Conservation (phyloP, 1,284 basidiomycete species). For the Blastosporella zonata region DNA sequence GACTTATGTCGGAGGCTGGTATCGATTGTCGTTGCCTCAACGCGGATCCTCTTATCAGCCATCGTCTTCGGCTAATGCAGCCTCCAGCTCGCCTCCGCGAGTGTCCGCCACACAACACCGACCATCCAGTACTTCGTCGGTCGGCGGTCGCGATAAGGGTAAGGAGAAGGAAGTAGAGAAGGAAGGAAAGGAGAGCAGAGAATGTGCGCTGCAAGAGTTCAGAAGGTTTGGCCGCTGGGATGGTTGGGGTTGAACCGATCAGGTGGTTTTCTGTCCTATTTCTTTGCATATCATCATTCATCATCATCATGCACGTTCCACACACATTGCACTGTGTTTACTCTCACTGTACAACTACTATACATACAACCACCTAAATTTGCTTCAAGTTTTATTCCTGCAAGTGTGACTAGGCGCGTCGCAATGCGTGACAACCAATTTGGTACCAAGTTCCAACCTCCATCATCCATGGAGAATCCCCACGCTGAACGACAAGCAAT, state of each 20-base stretch:
- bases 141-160: constrained; percentile 54
- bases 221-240: constrained; percentile 81
- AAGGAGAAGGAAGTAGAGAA: constrained; percentile 60
- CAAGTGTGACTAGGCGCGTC: constrained; percentile 15
- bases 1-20: constrained; percentile 92
- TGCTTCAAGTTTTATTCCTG: neutral
- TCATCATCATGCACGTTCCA: constrained; percentile 10
- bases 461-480: constrained; percentile 75
- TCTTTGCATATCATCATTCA: constrained; percentile 2
- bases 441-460: neutral
- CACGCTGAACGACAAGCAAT: constrained; percentile 90
- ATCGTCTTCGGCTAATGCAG: constrained; percentile 19
- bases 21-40: constrained; percentile 73
- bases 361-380: constrained; percentile 7
- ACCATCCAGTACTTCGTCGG: constrained; percentile 53
- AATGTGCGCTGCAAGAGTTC: constrained; percentile 73
- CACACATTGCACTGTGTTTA: constrained; percentile 7
- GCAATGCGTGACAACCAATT: constrained; percentile 9
- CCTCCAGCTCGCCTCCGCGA: constrained; percentile 41
- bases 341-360: constrained; percentile 13
- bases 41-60: constrained; percentile 28
- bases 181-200: constrained; percentile 57
- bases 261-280: neutral
- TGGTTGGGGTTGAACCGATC: constrained; percentile 61
- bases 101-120: constrained; percentile 38